A percentile compares a stretch with the other conserved stretches of the same genome.
phyloP scores from a whole-genome alignment of 768 basidiomycete genomes.

The Termitomyces heimii region DNA sequence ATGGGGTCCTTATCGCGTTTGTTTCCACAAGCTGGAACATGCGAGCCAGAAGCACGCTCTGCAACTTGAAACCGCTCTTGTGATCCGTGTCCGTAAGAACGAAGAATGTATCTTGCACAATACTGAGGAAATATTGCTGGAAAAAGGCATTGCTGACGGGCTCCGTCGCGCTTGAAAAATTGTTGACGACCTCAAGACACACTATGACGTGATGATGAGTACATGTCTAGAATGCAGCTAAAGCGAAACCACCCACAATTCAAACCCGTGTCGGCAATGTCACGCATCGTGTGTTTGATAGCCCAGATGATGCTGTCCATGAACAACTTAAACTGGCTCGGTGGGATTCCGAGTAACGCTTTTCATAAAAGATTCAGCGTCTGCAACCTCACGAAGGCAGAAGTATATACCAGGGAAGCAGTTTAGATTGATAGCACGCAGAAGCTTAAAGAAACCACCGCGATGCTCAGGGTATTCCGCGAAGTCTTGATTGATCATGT shows the following conservation, averaged over 20 bases:
- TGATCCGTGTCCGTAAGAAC: conserved; percentile 97
- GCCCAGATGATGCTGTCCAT: conserved; percentile 99
- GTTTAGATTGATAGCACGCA: conserved; percentile 85
- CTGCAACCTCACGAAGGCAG: neutral
- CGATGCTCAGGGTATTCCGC: conserved; percentile 98
- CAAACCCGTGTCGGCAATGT: conserved; percentile 89
- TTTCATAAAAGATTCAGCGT: conserved; percentile 5
- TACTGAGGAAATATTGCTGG: conserved; percentile 90
- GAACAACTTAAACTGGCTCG: conserved; percentile 91
- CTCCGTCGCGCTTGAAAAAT: conserved; percentile 77
- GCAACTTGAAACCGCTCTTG: conserved; percentile 97
- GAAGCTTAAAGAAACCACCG: conserved; percentile 92
- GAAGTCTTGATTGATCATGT: conserved; percentile 99
- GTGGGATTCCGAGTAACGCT: conserved; percentile 86
- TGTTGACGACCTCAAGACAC: conserved; percentile 91
- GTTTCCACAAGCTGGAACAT: conserved; percentile 91
- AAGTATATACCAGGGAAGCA: conserved; percentile 82
- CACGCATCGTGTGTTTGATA: conserved; percentile 99
- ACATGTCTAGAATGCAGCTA: neutral
- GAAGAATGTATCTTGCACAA: conserved; percentile 95
- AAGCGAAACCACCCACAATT: conserved; percentile 45
- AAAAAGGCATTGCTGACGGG: conserved; percentile 88
- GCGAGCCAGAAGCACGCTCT: conserved; percentile 85
- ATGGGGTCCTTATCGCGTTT: conserved; percentile 70
- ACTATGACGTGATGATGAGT: conserved; percentile 38